Evolutionary conservation across 768 basidiomycete species (phyloP).

Genomic region (Auricularia sp.): DNA sequence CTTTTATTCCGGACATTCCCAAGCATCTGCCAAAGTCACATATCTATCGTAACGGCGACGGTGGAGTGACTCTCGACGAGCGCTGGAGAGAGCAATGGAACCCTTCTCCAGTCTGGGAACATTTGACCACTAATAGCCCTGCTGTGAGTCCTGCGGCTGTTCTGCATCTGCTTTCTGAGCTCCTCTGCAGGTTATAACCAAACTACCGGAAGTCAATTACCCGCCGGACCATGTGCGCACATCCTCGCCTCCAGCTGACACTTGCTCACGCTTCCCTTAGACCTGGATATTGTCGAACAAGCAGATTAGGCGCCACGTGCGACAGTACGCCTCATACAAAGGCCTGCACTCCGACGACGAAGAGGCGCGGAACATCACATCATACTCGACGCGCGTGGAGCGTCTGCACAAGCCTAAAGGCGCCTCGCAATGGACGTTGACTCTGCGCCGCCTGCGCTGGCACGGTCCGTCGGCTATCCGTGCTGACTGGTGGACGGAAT

Average conservation of each 20-base stretch:
- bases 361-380: not conserved
- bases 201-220: not conserved
- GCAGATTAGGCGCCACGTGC: not conserved
- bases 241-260: not conserved
- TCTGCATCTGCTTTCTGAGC: not conserved
- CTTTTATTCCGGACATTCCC: not conserved
- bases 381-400: not conserved
- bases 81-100: not conserved
- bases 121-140: not conserved
- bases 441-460: constrained; percentile 3
- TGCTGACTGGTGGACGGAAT: constrained; percentile 18
- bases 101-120: not conserved
- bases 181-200: not conserved
- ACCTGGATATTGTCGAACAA: not conserved
- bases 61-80: not conserved
- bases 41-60: not conserved
- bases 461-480: not conserved
- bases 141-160: not conserved
- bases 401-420: not conserved
- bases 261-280: not conserved
- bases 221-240: not conserved
- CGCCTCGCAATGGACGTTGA: constrained; percentile 1
- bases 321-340: not conserved
- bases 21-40: not conserved
- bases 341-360: not conserved